These are phyloP conservation scores for Aeschynomene evenia DNA, from an alignment of 306 rosid genomes.

Conservation along the genomic window DNA sequence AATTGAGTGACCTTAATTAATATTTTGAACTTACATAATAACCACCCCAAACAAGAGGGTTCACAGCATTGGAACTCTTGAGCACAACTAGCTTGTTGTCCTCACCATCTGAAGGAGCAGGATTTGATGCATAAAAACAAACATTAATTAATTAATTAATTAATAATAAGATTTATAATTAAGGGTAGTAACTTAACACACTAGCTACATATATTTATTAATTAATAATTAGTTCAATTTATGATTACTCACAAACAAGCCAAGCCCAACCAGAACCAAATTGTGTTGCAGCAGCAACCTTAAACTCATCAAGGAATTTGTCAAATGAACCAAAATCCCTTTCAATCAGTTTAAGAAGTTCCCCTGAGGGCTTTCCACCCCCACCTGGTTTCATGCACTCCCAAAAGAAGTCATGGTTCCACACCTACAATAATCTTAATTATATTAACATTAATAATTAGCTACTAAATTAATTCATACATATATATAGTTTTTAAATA, in stretches of 20 bases:
- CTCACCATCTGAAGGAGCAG: constrained; percentile 55
- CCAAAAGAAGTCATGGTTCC: constrained; percentile 99
- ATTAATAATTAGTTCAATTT: too few relatives aligned
- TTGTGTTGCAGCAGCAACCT: constrained; percentile 74
- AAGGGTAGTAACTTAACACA: too few relatives aligned
- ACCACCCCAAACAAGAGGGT: constrained; percentile 79
- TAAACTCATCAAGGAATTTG: constrained; percentile 56
- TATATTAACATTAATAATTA: too few relatives aligned
- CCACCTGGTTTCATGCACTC: constrained; percentile 90
- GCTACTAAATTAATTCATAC: too few relatives aligned
- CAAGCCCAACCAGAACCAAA: constrained; percentile 98
- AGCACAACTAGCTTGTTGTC: constrained; percentile 75
- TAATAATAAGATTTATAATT: too few relatives aligned
- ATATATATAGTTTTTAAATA: too few relatives aligned
- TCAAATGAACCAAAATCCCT: constrained; percentile 88
- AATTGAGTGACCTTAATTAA: too few relatives aligned
- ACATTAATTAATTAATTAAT: too few relatives aligned
- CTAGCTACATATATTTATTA: too few relatives aligned
- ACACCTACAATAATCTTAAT: constrained; percentile 45
- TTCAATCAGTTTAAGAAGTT: constrained; percentile 73
- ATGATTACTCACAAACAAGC: constrained; percentile 72
- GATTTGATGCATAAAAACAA: constrained; percentile 49
- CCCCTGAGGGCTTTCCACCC: constrained; percentile 80
- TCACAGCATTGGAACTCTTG: constrained; percentile 85
- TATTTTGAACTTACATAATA: constrained; percentile 60